Percentiles rank a stretch among this genome's conserved stretches.
phyloP scores from a whole-genome alignment of 129 eudicot genomes.

The Solidago caesia region DNA sequence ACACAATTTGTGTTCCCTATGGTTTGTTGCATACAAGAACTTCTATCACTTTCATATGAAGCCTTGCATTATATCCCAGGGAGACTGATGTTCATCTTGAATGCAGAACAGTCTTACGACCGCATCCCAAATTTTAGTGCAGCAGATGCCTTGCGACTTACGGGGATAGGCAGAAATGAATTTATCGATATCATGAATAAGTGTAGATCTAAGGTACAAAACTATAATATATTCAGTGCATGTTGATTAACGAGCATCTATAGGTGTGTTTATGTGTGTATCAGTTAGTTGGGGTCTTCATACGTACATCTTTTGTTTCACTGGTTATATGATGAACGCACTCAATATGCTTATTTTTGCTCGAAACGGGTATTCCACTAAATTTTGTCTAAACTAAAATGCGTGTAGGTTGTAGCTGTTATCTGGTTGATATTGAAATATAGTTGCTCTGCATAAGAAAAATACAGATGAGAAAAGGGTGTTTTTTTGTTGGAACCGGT shows the following conservation, averaged over 20 bases:
- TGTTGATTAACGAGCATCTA: not conserved
- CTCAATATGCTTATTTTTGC: conserved; percentile 1
- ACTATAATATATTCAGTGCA: conserved; percentile 8
- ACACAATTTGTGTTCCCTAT: not conserved
- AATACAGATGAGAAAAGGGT: not conserved
- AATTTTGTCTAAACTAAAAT: not conserved
- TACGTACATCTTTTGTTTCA: not conserved
- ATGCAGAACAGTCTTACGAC: conserved; percentile 98
- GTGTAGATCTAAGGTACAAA: conserved; percentile 94
- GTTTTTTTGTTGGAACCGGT: not conserved
- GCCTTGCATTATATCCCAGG: conserved; percentile 7
- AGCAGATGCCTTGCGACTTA: conserved; percentile 95
- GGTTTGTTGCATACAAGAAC: not conserved
- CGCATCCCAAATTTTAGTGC: conserved; percentile 99
- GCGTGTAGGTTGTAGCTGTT: conserved; percentile 1
- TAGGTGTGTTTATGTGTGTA: conserved; percentile 7
- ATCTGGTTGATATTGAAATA: not conserved
- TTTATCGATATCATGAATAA: conserved; percentile 99
- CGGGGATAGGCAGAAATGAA: conserved; percentile 97
- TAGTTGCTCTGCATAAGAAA: not conserved
- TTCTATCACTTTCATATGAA: not conserved
- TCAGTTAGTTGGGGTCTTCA: not conserved
- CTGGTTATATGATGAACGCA: not conserved
- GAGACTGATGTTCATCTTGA: conserved; percentile 29
- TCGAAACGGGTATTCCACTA: not conserved